Evolutionary conservation across 108 stramenopile genomes (phyloP).

Genomic region (Pinguiococcus pyrenoidosus): DNA sequence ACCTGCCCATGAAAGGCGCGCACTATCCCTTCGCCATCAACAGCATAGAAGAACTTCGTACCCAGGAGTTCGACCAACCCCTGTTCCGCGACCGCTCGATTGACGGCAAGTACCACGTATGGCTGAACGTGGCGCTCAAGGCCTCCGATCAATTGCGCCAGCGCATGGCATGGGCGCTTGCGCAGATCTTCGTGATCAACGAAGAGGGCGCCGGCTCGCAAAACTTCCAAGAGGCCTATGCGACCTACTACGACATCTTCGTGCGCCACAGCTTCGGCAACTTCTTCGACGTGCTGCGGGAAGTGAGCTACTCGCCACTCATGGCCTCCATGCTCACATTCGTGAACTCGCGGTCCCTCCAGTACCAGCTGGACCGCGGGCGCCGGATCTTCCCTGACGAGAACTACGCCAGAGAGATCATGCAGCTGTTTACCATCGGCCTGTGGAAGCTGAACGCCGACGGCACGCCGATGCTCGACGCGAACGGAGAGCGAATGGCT

Average conservation of each 20-base stretch:
- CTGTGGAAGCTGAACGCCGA: conserved; percentile 50
- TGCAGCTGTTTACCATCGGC: too few relatives aligned
- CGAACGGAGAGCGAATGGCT: conserved; percentile 18
- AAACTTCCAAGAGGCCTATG: conserved; percentile 35
- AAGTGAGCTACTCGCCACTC: conserved; percentile 43
- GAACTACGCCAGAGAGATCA: conserved; percentile 48
- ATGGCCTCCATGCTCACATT: conserved; percentile 52
- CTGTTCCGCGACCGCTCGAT: too few relatives aligned
- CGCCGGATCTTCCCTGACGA: conserved; percentile 33
- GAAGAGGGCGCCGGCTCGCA: conserved; percentile 18
- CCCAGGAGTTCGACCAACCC: too few relatives aligned
- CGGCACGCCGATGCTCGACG: conserved; percentile 41
- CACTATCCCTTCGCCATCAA: too few relatives aligned
- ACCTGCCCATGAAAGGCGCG: too few relatives aligned
- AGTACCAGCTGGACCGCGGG: not conserved
- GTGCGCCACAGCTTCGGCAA: conserved; percentile 61
- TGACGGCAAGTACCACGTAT: conserved; percentile 30
- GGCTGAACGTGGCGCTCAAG: conserved; percentile 44
- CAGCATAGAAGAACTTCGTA: too few relatives aligned
- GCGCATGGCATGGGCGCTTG: conserved; percentile 51
- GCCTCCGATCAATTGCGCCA: conserved; percentile 60
- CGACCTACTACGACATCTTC: conserved; percentile 48
- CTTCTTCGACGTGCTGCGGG: conserved; percentile 50
- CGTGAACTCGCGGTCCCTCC: conserved; percentile 8
- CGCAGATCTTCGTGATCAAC: conserved; percentile 48